A percentile compares a stretch with the other conserved stretches of the same genome.
phyloP scores from a whole-genome alignment of 257 asterid genomes.

The Gentiana macrophylla region DNA sequence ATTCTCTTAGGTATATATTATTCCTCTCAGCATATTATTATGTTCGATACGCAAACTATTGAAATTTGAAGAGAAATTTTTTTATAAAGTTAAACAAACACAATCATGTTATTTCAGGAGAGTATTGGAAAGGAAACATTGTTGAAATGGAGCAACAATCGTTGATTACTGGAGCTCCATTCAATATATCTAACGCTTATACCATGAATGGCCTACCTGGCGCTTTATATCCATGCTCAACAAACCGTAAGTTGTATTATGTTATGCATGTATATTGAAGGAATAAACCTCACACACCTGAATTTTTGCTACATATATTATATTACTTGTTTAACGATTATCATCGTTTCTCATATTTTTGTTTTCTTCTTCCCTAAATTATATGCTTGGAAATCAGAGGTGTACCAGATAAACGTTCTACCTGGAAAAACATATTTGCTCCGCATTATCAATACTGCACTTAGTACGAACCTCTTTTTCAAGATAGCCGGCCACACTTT shows the following conservation, averaged over 20 bases:
- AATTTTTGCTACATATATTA: no score
- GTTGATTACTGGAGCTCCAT: slow-evolving; percentile 33
- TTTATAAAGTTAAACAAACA: background rate
- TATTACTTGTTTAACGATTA: no score
- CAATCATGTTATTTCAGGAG: slow-evolving; percentile 27
- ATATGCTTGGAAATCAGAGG: no score
- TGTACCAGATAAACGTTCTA: no score
- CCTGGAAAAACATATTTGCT: no score
- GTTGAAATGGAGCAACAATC: slow-evolving; percentile 39
- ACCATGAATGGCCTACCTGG: slow-evolving; percentile 68
- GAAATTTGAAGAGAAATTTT: background rate
- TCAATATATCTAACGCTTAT: slow-evolving; percentile 51
- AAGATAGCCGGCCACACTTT: no score
- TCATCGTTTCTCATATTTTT: no score
- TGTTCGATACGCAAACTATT: slow-evolving; percentile 26
- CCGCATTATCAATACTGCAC: no score
- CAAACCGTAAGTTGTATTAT: slow-evolving; percentile 25
- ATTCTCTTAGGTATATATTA: slow-evolving; percentile 36
- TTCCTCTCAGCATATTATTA: slow-evolving; percentile 12
- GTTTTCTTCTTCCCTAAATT: no score
- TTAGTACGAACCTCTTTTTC: no score
- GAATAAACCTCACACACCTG: no score
- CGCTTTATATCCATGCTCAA: slow-evolving; percentile 50
- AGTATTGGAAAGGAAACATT: slow-evolving; percentile 71
- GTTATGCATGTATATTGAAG: no score